Evolutionary conservation across 352 stramenopile genomes (phyloP).

Genomic region (Thraustochytrium striatum): DNA sequence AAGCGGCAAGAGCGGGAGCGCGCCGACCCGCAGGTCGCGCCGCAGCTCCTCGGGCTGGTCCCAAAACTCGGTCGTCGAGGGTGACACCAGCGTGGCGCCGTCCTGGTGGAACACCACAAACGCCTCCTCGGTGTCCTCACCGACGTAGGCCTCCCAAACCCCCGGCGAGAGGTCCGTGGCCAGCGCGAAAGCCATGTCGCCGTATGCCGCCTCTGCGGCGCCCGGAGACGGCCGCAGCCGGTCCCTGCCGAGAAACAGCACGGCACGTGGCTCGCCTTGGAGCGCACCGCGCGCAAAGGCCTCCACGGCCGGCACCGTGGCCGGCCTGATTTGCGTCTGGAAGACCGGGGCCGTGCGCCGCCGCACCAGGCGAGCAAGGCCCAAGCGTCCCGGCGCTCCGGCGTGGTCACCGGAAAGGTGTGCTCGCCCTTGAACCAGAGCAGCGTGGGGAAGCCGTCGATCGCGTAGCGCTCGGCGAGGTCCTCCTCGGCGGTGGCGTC

Average conservation of each 20-base stretch:
- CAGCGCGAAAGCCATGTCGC: too few species aligned
- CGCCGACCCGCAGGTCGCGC: neutral
- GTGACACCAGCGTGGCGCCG: neutral
- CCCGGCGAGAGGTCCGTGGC: too few species aligned
- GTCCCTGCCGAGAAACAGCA: too few species aligned
- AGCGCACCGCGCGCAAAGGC: too few species aligned
- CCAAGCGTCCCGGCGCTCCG: neutral
- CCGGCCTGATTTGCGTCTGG: neutral
- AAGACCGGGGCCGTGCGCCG: neutral
- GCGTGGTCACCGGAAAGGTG: neutral
- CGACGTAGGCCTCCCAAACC: neutral
- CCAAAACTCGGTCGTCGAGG: neutral
- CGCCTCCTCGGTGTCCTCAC: neutral
- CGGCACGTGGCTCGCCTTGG: too few species aligned
- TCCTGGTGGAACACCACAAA: neutral
- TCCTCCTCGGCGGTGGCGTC: constrained; percentile 76
- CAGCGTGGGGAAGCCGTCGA: constrained; percentile 80
- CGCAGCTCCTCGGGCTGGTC: neutral
- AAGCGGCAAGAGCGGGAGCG: neutral
- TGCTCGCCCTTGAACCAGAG: constrained; percentile 80
- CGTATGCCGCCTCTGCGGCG: too few species aligned
- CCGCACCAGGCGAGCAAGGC: neutral
- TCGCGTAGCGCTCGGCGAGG: constrained; percentile 67
- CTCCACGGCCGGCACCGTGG: neutral
- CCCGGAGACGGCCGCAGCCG: too few species aligned